These are phyloP conservation scores for Euphrasia arctica DNA, from an alignment of 305 asterid genomes.

Conservation along the genomic window DNA sequence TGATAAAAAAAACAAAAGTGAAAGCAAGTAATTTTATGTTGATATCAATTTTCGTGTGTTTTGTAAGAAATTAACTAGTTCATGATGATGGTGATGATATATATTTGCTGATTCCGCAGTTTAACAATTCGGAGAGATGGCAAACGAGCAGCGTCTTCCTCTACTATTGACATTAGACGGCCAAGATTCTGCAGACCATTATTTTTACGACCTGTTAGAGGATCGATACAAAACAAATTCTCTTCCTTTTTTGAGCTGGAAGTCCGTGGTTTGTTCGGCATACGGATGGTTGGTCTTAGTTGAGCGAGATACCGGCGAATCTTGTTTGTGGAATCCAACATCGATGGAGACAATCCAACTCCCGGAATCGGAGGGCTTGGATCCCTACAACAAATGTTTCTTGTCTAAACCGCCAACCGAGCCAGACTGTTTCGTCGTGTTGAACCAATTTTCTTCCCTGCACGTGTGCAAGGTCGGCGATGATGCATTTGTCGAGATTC, in stretches of 20 bases:
- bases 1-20: no score
- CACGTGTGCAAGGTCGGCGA: conserved; percentile 14
- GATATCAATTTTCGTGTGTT: no score
- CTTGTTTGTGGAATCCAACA: conserved; percentile 22
- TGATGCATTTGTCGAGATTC: background rate
- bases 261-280: conserved; percentile 1
- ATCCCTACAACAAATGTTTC: background rate
- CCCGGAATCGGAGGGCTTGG: background rate
- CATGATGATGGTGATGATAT: no score
- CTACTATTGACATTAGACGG: conserved; percentile 3
- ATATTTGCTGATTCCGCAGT: background rate
- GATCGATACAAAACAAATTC: background rate
- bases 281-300: background rate
- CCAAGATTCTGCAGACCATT: background rate
- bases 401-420: conserved; percentile 20
- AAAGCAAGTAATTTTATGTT: no score
- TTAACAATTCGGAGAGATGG: background rate
- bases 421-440: conserved; percentile 12
- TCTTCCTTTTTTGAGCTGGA: background rate
- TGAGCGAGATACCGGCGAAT: background rate
- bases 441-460: background rate
- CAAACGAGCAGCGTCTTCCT: background rate
- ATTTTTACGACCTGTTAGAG: background rate
- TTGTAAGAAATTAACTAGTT: no score
- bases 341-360: conserved; percentile 3